Evolutionary conservation across 306 rosid genomes (phyloP).

Genomic region (Prosopis cineraria): DNA sequence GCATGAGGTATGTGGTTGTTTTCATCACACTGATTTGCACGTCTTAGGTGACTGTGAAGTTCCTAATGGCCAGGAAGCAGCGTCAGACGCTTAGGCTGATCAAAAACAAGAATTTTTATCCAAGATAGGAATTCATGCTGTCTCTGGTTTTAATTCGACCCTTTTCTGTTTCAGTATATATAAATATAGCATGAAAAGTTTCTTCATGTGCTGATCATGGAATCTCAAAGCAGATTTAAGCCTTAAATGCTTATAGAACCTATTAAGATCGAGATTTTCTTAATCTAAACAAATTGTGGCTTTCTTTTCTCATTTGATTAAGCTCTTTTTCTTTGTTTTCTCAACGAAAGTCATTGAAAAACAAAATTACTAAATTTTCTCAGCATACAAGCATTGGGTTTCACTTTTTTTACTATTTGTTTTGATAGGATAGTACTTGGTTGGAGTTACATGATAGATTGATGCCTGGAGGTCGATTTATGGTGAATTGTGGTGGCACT

Average conservation of each 20-base stretch:
- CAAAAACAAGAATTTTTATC: neutral
- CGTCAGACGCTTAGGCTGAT: conserved; percentile 12
- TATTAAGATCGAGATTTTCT: neutral
- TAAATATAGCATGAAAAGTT: neutral
- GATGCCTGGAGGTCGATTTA: conserved; percentile 79
- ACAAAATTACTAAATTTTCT: neutral
- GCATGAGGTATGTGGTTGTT: conserved; percentile 62
- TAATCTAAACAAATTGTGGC: neutral
- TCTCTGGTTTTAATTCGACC: conserved; percentile 10
- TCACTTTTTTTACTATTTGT: conserved; percentile 4
- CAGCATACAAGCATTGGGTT: conserved; percentile 13
- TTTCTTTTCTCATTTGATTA: neutral
- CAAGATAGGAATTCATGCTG: neutral
- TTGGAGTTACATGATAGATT: conserved; percentile 58
- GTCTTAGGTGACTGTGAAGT: conserved; percentile 12
- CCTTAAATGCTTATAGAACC: neutral
- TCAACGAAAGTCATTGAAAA: conserved; percentile 4
- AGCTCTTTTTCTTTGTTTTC: conserved; percentile 1
- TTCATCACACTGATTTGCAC: conserved; percentile 14
- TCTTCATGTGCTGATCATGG: conserved; percentile 3
- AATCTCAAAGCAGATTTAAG: neutral
- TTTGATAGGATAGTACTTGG: conserved; percentile 69
- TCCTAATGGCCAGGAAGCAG: conserved; percentile 2
- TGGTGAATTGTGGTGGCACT: conserved; percentile 91
- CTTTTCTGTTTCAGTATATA: conserved; percentile 2